A percentile compares a stretch with the other conserved stretches of the same genome.
These are phyloP conservation scores for Sungouiozyma ichnusensis DNA, from an alignment of 805 yeast species.

Conservation along the genomic window DNA sequence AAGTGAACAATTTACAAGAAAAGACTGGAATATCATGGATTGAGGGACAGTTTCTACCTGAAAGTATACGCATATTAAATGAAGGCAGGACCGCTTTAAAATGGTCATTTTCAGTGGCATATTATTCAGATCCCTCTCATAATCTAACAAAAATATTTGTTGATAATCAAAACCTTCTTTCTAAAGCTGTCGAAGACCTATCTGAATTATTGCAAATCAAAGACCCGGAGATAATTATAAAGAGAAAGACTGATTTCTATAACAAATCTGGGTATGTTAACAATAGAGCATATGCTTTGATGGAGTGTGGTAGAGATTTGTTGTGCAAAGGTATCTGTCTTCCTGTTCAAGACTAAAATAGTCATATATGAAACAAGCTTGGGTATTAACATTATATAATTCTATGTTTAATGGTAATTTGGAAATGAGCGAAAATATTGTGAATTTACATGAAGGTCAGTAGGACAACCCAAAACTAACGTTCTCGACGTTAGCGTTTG, in stretches of 20 bases:
- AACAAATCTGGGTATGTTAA: slow-evolving; percentile 29
- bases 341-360: slow-evolving; percentile 3
- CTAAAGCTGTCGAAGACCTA: slow-evolving; percentile 57
- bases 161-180: slow-evolving; percentile 54
- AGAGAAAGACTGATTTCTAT: slow-evolving; percentile 29
- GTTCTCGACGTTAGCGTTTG: too few relatives aligned
- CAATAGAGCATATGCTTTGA: slow-evolving; percentile 30
- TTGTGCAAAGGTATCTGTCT: slow-evolving; percentile 26
- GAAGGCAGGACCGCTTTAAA: slow-evolving; percentile 67
- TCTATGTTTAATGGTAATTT: too few relatives aligned
- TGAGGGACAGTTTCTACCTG: slow-evolving; percentile 74
- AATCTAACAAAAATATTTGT: slow-evolving; percentile 57
- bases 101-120: slow-evolving; percentile 86
- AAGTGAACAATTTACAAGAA: slow-evolving; percentile 57
- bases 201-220: slow-evolving; percentile 45
- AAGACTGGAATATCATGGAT: slow-evolving; percentile 65
- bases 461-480: too few relatives aligned
- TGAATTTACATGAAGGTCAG: too few relatives aligned
- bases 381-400: too few relatives aligned
- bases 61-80: slow-evolving; percentile 53
- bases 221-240: slow-evolving; percentile 29
- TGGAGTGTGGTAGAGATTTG: slow-evolving; percentile 30
- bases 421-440: too few relatives aligned
- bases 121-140: slow-evolving; percentile 42
- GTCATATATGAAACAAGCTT: too few relatives aligned